phyloP scores from a whole-genome alignment of 2,329 filamentous ascomycete genomes.

The Colletotrichum ledebouriae region DNA sequence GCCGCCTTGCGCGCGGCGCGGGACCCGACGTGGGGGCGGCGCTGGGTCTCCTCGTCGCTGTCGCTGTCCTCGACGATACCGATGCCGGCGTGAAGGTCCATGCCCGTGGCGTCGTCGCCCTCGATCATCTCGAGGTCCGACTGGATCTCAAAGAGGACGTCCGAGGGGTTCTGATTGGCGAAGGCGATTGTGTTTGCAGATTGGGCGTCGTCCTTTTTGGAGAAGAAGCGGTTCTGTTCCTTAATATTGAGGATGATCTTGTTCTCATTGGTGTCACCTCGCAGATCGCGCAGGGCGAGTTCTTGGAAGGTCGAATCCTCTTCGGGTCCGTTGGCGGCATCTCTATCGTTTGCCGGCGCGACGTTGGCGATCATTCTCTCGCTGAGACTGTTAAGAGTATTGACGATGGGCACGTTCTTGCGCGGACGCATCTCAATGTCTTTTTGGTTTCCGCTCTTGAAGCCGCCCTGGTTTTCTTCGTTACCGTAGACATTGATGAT shows the following conservation, averaged over 20 bases:
- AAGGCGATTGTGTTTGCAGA: slow-evolving; percentile 67
- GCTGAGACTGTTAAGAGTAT: slow-evolving; percentile 89
- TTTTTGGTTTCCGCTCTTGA: slow-evolving; percentile 84
- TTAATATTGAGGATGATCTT: slow-evolving; percentile 89
- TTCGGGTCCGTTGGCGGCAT: slow-evolving; percentile 70
- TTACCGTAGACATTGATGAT: slow-evolving; percentile 95
- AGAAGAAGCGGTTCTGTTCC: slow-evolving; percentile 88
- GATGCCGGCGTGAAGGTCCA: slow-evolving; percentile 74
- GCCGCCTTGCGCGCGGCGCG: slow-evolving; percentile 74
- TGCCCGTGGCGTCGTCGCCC: slow-evolving; percentile 61
- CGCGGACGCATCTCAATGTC: slow-evolving; percentile 91
- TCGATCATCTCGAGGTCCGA: slow-evolving; percentile 70
- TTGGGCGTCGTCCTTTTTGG: slow-evolving; percentile 65
- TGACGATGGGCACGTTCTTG: slow-evolving; percentile 87
- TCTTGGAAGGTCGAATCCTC: slow-evolving; percentile 82
- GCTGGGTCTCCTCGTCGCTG: slow-evolving; percentile 71
- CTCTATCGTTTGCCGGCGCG: slow-evolving; percentile 77
- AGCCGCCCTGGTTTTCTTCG: slow-evolving; percentile 92
- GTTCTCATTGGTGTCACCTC: slow-evolving; percentile 78
- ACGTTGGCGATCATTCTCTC: slow-evolving; percentile 95
- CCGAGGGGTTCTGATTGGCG: slow-evolving; percentile 75
- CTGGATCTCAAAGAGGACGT: slow-evolving; percentile 76
- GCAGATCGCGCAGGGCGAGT: slow-evolving; percentile 84
- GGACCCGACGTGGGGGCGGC: slow-evolving; percentile 73
- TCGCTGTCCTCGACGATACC: slow-evolving; percentile 79